Evolutionary conservation across 495 filamentous ascomycete genomes (phyloP).

Genomic region (Aspergillus incahuasiensis): DNA sequence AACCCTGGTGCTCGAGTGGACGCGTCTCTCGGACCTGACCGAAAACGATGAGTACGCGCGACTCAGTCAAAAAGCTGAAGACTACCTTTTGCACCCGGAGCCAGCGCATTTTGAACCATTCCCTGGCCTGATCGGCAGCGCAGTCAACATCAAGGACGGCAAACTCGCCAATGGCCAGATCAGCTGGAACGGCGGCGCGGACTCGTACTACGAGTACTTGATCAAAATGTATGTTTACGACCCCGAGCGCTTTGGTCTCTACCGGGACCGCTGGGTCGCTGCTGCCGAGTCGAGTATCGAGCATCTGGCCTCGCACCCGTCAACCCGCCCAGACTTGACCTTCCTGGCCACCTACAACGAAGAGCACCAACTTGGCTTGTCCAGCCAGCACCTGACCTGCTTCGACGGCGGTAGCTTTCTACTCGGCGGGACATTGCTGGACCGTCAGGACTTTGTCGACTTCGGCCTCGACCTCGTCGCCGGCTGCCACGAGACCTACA

Average conservation of each 20-base stretch:
- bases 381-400: slow-evolving; percentile 68
- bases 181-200: slow-evolving; percentile 76
- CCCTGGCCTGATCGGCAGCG: slow-evolving; percentile 70
- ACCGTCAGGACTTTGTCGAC: slow-evolving; percentile 57
- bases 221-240: slow-evolving; percentile 94
- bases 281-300: slow-evolving; percentile 75
- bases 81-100: slow-evolving; percentile 63
- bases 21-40: slow-evolving; percentile 71
- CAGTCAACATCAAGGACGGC: slow-evolving; percentile 61
- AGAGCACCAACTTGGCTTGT: slow-evolving; percentile 40
- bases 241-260: slow-evolving; percentile 54
- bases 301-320: slow-evolving; percentile 69
- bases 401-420: slow-evolving; percentile 87
- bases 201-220: slow-evolving; percentile 89
- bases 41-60: slow-evolving; percentile 60
- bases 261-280: slow-evolving; percentile 69
- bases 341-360: slow-evolving; percentile 61
- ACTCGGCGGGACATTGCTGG: slow-evolving; percentile 71
- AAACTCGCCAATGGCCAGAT: slow-evolving; percentile 61
- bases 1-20: slow-evolving; percentile 81
- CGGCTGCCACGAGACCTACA: slow-evolving; percentile 73
- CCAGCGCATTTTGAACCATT: slow-evolving; percentile 64
- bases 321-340: slow-evolving; percentile 64
- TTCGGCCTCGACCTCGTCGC: slow-evolving; percentile 73
- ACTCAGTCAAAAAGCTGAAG: slow-evolving; percentile 65